A percentile compares a stretch with the other conserved stretches of the same genome.
Conservation (phyloP, 352 stramenopile genomes). For the Phytophthora quininea region DNA sequence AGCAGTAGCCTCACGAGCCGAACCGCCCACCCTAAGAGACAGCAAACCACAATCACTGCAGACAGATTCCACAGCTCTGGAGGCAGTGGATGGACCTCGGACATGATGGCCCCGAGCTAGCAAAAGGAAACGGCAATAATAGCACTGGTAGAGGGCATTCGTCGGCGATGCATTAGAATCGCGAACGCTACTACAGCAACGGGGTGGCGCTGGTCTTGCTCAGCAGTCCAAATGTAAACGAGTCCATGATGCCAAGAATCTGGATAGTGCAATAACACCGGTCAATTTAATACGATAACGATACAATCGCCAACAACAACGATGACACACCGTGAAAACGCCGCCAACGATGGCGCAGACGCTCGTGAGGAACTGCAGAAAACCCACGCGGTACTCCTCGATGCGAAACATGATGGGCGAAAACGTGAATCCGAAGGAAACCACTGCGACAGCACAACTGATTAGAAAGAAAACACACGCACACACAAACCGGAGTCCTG, state of each 20-base stretch:
- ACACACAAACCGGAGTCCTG: background rate
- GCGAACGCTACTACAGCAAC: conserved; percentile 39
- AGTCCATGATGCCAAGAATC: conserved; percentile 81
- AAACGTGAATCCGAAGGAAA: conserved; percentile 98
- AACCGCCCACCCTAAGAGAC: conserved; percentile 48
- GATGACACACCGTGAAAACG: conserved; percentile 81
- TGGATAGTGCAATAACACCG: conserved; percentile 14
- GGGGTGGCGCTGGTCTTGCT: conserved; percentile 54
- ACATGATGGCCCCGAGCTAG: conserved; percentile 8
- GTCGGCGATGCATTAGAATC: conserved; percentile 20
- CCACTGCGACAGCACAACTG: conserved; percentile 60
- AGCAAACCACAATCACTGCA: conserved; percentile 48
- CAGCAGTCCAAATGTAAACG: conserved; percentile 55
- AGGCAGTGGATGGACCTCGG: conserved; percentile 22
- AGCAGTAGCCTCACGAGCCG: conserved; percentile 48
- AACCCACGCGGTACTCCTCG: conserved; percentile 92
- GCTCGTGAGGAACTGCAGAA: conserved; percentile 92
- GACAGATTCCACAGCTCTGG: conserved; percentile 71
- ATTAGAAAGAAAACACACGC: conserved; percentile 18
- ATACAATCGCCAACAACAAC: too few species aligned
- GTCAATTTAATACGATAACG: too few species aligned
- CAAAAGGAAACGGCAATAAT: background rate
- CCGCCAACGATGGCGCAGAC: conserved; percentile 93
- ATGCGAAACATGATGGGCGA: conserved; percentile 96
- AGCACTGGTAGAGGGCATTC: conserved; percentile 1